phyloP scores from a whole-genome alignment of 2,329 filamentous ascomycete genomes.

The Phyllosticta capitalensis region DNA sequence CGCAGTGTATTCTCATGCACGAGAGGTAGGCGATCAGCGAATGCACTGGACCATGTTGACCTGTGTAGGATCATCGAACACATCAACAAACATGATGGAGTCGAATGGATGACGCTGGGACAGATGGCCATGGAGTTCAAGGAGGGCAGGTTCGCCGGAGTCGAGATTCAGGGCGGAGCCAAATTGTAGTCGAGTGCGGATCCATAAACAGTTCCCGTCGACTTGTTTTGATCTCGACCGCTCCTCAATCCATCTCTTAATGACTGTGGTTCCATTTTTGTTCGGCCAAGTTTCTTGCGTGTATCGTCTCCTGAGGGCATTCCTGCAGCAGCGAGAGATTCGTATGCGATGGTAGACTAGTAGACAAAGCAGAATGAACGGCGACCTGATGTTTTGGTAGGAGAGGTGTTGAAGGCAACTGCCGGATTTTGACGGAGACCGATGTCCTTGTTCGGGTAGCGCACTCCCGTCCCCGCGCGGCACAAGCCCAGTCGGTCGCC shows the following conservation, averaged over 20 bases:
- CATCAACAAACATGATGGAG: slow-evolving; percentile 36
- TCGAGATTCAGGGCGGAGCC: slow-evolving; percentile 25
- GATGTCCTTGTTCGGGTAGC: too few species aligned
- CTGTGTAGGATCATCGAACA: slow-evolving; percentile 31
- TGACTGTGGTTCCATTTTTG: background rate
- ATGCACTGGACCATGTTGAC: background rate
- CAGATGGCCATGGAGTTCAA: slow-evolving; percentile 30
- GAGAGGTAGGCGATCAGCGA: slow-evolving; percentile 23
- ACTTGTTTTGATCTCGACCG: too few species aligned
- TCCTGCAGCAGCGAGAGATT: background rate
- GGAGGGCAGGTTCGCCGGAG: slow-evolving; percentile 24
- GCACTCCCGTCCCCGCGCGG: too few species aligned
- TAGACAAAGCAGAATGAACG: background rate
- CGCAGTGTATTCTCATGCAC: slow-evolving; percentile 39
- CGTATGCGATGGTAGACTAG: background rate
- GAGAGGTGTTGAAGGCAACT: background rate
- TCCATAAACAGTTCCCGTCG: too few species aligned
- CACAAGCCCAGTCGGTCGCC: too few species aligned
- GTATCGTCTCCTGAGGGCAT: background rate
- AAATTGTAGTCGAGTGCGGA: background rate
- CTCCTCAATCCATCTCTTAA: too few species aligned
- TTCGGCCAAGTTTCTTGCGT: too few species aligned
- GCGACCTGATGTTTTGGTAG: background rate
- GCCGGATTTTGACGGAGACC: too few species aligned
- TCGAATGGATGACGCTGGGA: slow-evolving; percentile 33